Base-by-base conservation (phyloP, 352 stramenopile species). In the Aphanomyces astaci region DNA sequence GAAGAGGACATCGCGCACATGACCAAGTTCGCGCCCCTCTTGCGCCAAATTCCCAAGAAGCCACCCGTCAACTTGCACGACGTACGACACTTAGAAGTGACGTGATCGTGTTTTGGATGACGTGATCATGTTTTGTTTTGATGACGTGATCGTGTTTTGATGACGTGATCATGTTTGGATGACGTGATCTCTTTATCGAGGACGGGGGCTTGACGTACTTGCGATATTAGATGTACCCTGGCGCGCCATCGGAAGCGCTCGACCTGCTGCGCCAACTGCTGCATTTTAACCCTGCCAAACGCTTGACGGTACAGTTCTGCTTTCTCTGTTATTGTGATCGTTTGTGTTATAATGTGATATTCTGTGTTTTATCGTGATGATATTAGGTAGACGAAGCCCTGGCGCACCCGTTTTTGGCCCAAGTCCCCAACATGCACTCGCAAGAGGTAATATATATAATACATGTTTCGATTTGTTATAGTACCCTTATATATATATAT, bases 1-100 rank as follows among this genome's bases (percentile, higher is more conserved):
- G 86, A 95, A 70, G 75, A 96, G 4, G 94, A 98, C 62, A 94
- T 95, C 72, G 84, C 81, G 4, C 56, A 65, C 22, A 65, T 46
- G 11, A 48, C 32, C 10, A 46, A 24, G 2, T 65, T 65, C 28
- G 56, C 56, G 36, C 56, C 56, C 7, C 31, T 65, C 36, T 24
- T 65, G 36, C 56, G 56, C 40, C 56, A 65, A 51, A 46, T 65
- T 5, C 56, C 56, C 10, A 51, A 52, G 56, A 65, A 65, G 30
- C 17, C 39, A 7, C 17, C 56, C 32, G 31, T 65, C 2, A 31
- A 65, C 22, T 48, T 65, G 39, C 36, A 48, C n/a, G 56, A 65
- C 13, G 51, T 59, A 59, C 51, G 30, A n/a, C n/a, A n/a, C n/a
- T n/a, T n/a, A n/a, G n/a, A n/a, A n/a, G n/a, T n/a, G n/a, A n/a